Evolutionary conservation across 345 rosid genomes (phyloP), one percentile per base, ranked within the genome.

Genomic region (Isatis tinctoria): DNA sequence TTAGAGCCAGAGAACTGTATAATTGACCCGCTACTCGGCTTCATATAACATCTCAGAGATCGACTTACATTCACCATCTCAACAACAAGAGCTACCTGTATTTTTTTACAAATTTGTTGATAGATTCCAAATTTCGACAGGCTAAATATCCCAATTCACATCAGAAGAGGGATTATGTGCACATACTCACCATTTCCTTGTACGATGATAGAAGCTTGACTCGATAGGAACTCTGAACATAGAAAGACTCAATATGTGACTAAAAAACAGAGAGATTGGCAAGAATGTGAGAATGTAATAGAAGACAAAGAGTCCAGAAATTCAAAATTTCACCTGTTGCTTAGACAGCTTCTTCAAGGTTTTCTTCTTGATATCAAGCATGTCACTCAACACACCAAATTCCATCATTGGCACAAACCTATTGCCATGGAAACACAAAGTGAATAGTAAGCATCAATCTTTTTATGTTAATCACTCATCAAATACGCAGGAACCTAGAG

Each of bases 391-490:
- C 67, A 82, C 86, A 39, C 99, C 99, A 20, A 95, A 74, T 72
- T 95, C 87, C 97, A 92, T 86, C 64, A 79, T 76, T 7, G 90
- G 87, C 80, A 92, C 61, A 83, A 83, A 92, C 66, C 96, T 94
- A 71, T 71, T 20, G 14, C 59, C 40, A 75, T 43, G 59, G 26
- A 76, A 24, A 39, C 48, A 74, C 28, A 48, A 53, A 35, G 14
- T 6, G 17, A 53, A 28, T 57, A 37, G 32, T 30, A 59, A 22
- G 37, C 27, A 52, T n/a, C 18, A 24, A 33, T 18, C 45, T 53
- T 41, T 8, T 2, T 18, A 43, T 16, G 24, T 35, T 43, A 18
- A 45, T 10, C 37, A 35, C 67, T 35, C 13, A 30, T 32, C 48
- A 45, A 57, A 28, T 10, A 27, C 24, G 24, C 61, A 66, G 8